A percentile compares a stretch with the other conserved stretches of the same genome.
Evolutionary conservation across 306 rosid species (phyloP).

Genomic region (Morella rubra): DNA sequence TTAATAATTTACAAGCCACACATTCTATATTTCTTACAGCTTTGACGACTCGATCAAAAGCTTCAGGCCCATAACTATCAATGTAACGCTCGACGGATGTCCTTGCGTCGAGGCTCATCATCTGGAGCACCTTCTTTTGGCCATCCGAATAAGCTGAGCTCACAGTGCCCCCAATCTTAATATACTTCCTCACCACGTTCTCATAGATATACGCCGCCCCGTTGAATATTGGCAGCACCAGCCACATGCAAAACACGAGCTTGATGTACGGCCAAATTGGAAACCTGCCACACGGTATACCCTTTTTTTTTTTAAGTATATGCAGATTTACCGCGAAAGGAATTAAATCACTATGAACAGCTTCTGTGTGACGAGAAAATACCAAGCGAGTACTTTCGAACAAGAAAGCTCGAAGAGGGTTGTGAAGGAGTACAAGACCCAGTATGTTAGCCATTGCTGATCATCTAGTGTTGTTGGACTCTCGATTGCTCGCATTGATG

Average conservation of each 20-base stretch:
- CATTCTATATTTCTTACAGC: constrained; percentile 39
- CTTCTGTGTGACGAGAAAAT: constrained; percentile 1
- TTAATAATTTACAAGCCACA: neutral
- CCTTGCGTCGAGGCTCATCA: constrained; percentile 84
- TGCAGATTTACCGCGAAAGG: neutral
- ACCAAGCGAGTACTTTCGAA: constrained; percentile 71
- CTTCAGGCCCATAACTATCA: constrained; percentile 59
- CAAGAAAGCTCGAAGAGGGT: constrained; percentile 77
- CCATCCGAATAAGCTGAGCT: constrained; percentile 45
- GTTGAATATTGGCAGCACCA: constrained; percentile 84
- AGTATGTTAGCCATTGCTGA: constrained; percentile 93
- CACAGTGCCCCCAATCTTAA: constrained; percentile 46
- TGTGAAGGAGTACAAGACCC: constrained; percentile 78
- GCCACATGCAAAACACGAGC: constrained; percentile 75
- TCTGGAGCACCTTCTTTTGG: constrained; percentile 66
- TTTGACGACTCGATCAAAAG: constrained; percentile 72
- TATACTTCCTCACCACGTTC: constrained; percentile 65
- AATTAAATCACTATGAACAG: neutral
- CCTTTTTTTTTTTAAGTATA: neutral
- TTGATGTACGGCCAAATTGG: constrained; percentile 84
- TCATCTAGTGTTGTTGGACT: constrained; percentile 86
- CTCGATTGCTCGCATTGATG: constrained; percentile 88
- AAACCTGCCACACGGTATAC: constrained; percentile 40
- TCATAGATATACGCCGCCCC: constrained; percentile 87
- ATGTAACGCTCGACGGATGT: constrained; percentile 72